Conservation (phyloP, 805 yeast species). For the Saccharomycopsis vini region DNA sequence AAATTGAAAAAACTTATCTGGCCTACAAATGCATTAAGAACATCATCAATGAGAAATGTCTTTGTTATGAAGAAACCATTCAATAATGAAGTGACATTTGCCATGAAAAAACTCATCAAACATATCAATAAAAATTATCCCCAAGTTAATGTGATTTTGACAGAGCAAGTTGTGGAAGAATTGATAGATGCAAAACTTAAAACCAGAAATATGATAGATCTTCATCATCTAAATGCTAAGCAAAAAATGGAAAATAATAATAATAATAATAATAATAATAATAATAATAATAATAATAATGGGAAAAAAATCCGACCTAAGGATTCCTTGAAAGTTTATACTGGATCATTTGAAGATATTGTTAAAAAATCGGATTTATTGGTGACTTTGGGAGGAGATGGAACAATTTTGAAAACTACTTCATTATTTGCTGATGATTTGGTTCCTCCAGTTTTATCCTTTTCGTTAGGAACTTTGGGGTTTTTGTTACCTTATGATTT, state of each 20-base stretch:
- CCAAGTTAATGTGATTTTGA: slow-evolving; percentile 66
- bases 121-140: slow-evolving; percentile 59
- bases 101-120: slow-evolving; percentile 56
- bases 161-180: slow-evolving; percentile 67
- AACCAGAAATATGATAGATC: no score
- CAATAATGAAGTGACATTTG: slow-evolving; percentile 52
- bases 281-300: neutral
- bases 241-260: neutral
- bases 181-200: slow-evolving; percentile 26
- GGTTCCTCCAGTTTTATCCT: slow-evolving; percentile 85
- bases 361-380: slow-evolving; percentile 64
- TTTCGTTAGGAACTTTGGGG: slow-evolving; percentile 87
- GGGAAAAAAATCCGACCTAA: neutral
- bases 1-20: slow-evolving; percentile 58
- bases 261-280: no score
- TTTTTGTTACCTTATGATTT: slow-evolving; percentile 84
- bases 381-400: slow-evolving; percentile 94
- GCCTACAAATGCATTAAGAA: slow-evolving; percentile 27
- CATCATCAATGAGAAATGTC: slow-evolving; percentile 56
- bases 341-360: slow-evolving; percentile 53
- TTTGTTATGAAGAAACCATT: slow-evolving; percentile 81
- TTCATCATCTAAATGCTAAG: no score
- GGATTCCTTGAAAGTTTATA: slow-evolving; percentile 23
- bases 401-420: slow-evolving; percentile 81
- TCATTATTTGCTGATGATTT: slow-evolving; percentile 59